Evolutionary conservation across 192 early-diverging fungal genomes (phyloP), one percentile per base, ranked within the genome.

Genomic region (Coemansia sp.): DNA sequence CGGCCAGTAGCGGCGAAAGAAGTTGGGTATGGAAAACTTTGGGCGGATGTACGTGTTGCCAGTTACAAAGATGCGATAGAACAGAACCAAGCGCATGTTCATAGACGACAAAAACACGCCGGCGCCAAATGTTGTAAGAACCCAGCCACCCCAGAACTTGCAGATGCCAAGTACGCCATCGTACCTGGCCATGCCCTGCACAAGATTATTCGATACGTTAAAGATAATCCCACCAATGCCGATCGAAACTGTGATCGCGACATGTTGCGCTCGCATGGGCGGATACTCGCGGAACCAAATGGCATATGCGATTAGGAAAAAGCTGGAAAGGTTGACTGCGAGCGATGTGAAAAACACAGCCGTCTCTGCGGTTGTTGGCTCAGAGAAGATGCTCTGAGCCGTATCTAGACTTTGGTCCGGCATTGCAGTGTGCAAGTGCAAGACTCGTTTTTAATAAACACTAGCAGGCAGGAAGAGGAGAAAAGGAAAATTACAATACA

Each of bases 231-330:
- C 64, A 11, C 77, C 77, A 3, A 73, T 47, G 39, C 77, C 72
- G 29, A 74, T 70, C 8, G 41, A 49, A 18, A 69, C 72, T 18
- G 77, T 79, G 68, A 79, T 79, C 8, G 72, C 77, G 43, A 79
- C 77, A 71, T 79, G 77, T 68, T 79, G 77, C 24, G 77, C 77
- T 18, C 66, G 61, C 72, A 79, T 79, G 33, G 77, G 77, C 46
- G 77, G 77, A 43, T 70, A 79, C 29, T n/a, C 44, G 12, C 77
- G 68, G 68, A 67, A 79, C 40, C 52, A 46, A 31, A 73, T 62
- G 15, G 72, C 71, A 79, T 79, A 79, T n/a, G 38, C 10, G 31
- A 79, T 65, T 9, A 69, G 77, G 33, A 79, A 29, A 31, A 79
- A 61, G 2, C 64, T 74, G 5, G 72, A 65, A 3, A 79, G 68